Base-by-base conservation (phyloP, 2,329 filamentous ascomycete genomes). In the Aspergillus ruber region DNA sequence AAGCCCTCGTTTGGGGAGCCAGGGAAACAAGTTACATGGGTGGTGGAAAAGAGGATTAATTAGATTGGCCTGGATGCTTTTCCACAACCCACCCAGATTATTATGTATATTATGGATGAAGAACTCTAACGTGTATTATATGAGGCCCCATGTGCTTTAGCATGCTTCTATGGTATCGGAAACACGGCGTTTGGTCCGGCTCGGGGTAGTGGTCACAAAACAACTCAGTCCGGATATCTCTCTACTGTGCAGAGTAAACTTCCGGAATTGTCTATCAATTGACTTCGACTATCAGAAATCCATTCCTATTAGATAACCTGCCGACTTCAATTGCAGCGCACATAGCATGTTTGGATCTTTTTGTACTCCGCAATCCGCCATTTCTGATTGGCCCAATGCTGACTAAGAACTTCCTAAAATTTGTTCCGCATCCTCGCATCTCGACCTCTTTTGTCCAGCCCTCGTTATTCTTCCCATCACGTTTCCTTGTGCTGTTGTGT, bases 1-100 rank as follows among this genome's bases (percentile, higher is more conserved):
- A 70, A 67, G 43, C 56, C 65, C 3, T 69, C 71, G 63, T 67
- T 73, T 38, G 73, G 73, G 5, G 62, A 66, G 20, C 57, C 70
- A 6, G 65, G 71, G 13, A 65, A 65, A 41, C 62, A 62, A 18
- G 58, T 69, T 17, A 60, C 58, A n/a, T 54, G 72, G n/a, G 57
- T 60, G 27, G 61, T 70, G 43, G 62, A 67, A 50, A 70, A 68
- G 48, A 58, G 57, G 45, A 57, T 53, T 15, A 43, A 17, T 27
- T 51, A 44, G 48, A 41, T 15, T n/a, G 33, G 17, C 10, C 9
- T 46, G 18, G 32, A 17, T 9, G 9, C 27, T 13, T 20, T 13
- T 17, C 6, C 20, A 6, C 13, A 36, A 44, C 33, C 29, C 42
- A 38, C 45, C 33, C 38, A 39, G n/a, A 6, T 8, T 46, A 39